Evolutionary conservation across 2,329 filamentous ascomycete species (phyloP), one percentile per base, ranked within the genome.

Genomic region (Ascochyta clinopodiicola): DNA sequence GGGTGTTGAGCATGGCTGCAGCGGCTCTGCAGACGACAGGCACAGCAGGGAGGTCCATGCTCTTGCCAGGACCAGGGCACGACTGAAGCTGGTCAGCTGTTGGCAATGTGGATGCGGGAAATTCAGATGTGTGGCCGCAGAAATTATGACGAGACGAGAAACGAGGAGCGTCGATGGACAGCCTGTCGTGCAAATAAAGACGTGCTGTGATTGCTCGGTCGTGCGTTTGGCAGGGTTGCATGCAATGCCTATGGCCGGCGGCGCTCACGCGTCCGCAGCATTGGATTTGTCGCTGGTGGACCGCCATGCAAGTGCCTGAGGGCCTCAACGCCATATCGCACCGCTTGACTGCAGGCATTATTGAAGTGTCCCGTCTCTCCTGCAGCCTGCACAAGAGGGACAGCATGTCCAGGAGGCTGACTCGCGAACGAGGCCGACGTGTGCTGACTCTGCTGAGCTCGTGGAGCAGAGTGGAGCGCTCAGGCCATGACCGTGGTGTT

Each of bases 121-220:
- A 60, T 51, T 60, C 50, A 58, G 42, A 51, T 42, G 52, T 55
- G 51, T 55, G 52, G 52, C 42, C 45, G 19, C 46, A 56, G 57
- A 56, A 56, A 58, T 52, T 56, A 63, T 67, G 62, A 63, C 58
- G 62, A 63, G 58, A 60, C 51, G 60, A 59, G 50, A 50, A 57
- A 54, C 40, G 52, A 66, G 59, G 12, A 13, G 12, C 29, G 29
- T 59, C 63, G 54, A 59, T 63, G 61, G 64, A 69, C 59, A 62
- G 63, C 63, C 61, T 53, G 68, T 64, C 53, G 68, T 72, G 67
- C 65, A 64, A 66, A 68, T 60, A 63, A 59, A 50, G 61, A 60
- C 52, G 44, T 53, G 61, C 56, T 59, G 61, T 65, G 62, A 61
- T 60, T 66, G 65, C 61, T 61, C 53, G 38, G 51, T 51, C 44